Conservation (phyloP, 192 early-diverging fungal species). For the Chytriomyces hyalinus region DNA sequence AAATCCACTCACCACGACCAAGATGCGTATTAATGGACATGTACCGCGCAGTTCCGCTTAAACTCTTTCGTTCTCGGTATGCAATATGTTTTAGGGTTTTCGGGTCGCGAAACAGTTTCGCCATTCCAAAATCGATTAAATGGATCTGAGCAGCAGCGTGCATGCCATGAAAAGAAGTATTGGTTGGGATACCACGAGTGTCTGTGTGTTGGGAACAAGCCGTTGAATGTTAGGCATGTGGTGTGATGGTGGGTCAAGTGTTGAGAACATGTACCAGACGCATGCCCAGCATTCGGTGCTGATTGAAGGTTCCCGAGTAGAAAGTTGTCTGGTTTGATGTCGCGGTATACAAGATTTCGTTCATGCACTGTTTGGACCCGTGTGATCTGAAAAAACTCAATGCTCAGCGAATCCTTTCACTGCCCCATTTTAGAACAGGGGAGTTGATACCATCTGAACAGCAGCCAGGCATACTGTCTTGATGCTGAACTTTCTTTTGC, state of each 20-base stretch:
- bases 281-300: slow-evolving; percentile 13
- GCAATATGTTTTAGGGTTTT: slow-evolving; percentile 87
- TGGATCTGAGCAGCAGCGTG: slow-evolving; percentile 84
- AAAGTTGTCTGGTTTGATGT: slow-evolving; percentile 86
- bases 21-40: slow-evolving; percentile 96
- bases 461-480: slow-evolving; percentile 96
- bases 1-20: slow-evolving; percentile 71
- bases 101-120: slow-evolving; percentile 86
- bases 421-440: not conserved
- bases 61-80: slow-evolving; percentile 90
- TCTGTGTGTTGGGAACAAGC: slow-evolving; percentile 29
- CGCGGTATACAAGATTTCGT: slow-evolving; percentile 89
- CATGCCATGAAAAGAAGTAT: slow-evolving; percentile 62
- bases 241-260: not conserved
- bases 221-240: not conserved
- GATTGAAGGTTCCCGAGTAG: slow-evolving; percentile 69
- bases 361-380: slow-evolving; percentile 81
- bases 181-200: slow-evolving; percentile 50
- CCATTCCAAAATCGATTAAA: slow-evolving; percentile 90
- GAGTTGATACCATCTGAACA: slow-evolving; percentile 80
- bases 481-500: slow-evolving; percentile 83
- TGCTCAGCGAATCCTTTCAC: slow-evolving; percentile 47
- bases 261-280: slow-evolving; percentile 4
- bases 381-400: slow-evolving; percentile 62
- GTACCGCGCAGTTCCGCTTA: slow-evolving; percentile 91